These are phyloP conservation scores for Oxytropis ochrocephala DNA, from an alignment of 306 rosid species.

Conservation along the genomic window DNA sequence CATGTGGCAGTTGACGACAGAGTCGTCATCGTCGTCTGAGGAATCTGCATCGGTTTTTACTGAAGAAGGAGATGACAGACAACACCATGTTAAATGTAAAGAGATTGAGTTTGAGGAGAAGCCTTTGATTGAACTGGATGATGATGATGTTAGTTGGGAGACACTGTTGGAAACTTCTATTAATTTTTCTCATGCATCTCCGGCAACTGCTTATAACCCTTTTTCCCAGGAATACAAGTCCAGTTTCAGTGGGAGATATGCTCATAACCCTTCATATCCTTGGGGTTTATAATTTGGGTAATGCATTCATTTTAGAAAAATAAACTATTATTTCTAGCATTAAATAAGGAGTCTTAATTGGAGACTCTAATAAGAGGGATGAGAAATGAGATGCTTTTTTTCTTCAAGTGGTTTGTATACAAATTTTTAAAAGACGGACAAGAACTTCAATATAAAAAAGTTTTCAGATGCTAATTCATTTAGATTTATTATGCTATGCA, in stretches of 20 bases:
- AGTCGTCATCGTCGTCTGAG: constrained; percentile 20
- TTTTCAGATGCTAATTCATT: too few relatives aligned
- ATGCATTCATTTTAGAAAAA: background rate
- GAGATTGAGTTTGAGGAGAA: constrained; percentile 30
- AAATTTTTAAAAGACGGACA: too few relatives aligned
- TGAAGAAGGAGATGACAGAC: constrained; percentile 12
- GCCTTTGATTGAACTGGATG: constrained; percentile 41
- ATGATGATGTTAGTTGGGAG: constrained; percentile 49
- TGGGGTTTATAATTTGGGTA: background rate
- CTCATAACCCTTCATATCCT: background rate
- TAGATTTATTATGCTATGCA: too few relatives aligned
- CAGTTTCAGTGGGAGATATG: background rate
- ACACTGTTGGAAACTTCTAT: constrained; percentile 57
- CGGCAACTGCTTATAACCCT: constrained; percentile 25
- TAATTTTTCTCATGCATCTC: constrained; percentile 10
- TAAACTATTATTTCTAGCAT: background rate
- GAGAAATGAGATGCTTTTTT: too few relatives aligned
- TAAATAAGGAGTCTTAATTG: too few relatives aligned
- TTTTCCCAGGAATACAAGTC: constrained; percentile 16
- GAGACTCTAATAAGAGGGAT: background rate
- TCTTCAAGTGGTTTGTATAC: too few relatives aligned
- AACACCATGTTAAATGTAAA: constrained; percentile 8
- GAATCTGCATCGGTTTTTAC: constrained; percentile 3
- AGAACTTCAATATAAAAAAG: too few relatives aligned
- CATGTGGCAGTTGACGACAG: constrained; percentile 67